Evolutionary conservation across 306 rosid species (phyloP).

Genomic region (Echinosophora koreensis): DNA sequence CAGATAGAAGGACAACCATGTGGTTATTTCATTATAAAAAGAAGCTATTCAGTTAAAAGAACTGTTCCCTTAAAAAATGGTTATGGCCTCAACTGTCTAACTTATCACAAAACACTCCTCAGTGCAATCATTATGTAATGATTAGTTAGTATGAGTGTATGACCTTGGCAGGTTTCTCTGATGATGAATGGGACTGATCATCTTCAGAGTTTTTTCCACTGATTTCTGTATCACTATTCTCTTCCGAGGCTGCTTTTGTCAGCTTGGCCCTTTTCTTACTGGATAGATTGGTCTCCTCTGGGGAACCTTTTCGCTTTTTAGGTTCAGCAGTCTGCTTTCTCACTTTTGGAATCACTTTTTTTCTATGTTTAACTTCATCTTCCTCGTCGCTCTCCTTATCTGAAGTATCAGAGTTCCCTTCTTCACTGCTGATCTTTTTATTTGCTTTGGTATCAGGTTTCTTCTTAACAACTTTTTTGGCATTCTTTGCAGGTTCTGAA

Average conservation of each 20-base stretch:
- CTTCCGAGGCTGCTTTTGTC: constrained; percentile 54
- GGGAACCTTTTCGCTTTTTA: constrained; percentile 67
- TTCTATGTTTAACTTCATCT: constrained; percentile 72
- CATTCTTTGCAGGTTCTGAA: constrained; percentile 51
- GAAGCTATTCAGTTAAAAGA: constrained; percentile 31
- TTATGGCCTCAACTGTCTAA: constrained; percentile 26
- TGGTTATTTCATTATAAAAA: constrained; percentile 25
- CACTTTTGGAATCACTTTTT: constrained; percentile 61
- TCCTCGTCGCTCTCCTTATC: constrained; percentile 61
- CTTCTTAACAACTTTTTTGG: constrained; percentile 64
- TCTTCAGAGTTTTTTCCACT: constrained; percentile 75
- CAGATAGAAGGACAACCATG: background rate
- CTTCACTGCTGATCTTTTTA: constrained; percentile 63
- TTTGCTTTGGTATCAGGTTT: constrained; percentile 60
- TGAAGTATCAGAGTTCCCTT: constrained; percentile 59
- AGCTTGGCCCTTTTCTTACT: constrained; percentile 73
- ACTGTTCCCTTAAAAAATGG: constrained; percentile 2
- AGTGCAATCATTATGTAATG: constrained; percentile 21
- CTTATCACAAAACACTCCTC: constrained; percentile 26
- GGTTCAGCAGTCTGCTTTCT: constrained; percentile 58
- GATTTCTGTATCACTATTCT: constrained; percentile 62
- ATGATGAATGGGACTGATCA: constrained; percentile 72
- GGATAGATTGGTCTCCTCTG: constrained; percentile 59
- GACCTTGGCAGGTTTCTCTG: constrained; percentile 79
- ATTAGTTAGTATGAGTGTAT: constrained; percentile 20